phyloP scores from a whole-genome alignment of 495 filamentous ascomycete genomes.

The Aspergillus taichungensis region DNA sequence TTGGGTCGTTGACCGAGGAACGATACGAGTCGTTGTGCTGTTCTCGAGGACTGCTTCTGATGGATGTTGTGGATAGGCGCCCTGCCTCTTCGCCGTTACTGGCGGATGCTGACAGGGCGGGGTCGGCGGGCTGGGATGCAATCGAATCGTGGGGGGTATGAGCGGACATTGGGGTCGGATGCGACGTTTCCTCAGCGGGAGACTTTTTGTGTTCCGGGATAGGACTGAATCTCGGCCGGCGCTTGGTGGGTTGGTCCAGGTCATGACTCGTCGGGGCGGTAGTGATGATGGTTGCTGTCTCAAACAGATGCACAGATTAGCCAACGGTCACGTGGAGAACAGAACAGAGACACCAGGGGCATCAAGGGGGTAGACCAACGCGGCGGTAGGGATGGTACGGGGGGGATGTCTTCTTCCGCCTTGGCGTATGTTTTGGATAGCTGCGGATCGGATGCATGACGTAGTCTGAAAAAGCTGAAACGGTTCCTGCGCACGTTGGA shows the following conservation, averaged over 20 bases:
- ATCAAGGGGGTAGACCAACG: constrained; percentile 41
- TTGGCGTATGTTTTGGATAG: constrained; percentile 75
- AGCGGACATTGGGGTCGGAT: constrained; percentile 10
- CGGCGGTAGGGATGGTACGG: constrained; percentile 63
- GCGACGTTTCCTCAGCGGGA: constrained; percentile 24
- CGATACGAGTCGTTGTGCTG: constrained; percentile 58
- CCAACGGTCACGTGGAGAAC: neutral
- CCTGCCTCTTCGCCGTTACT: constrained; percentile 62
- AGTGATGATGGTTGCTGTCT: constrained; percentile 76
- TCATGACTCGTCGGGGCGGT: constrained; percentile 77
- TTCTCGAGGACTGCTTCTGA: constrained; percentile 44
- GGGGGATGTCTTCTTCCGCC: constrained; percentile 53
- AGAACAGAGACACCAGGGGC: neutral
- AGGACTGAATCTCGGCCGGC: constrained; percentile 32
- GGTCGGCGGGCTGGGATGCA: constrained; percentile 29
- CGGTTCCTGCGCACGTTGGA: constrained; percentile 42
- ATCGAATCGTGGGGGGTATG: constrained; percentile 23
- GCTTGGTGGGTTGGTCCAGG: constrained; percentile 41
- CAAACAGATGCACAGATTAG: neutral
- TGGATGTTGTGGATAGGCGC: constrained; percentile 44
- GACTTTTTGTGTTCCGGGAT: constrained; percentile 23
- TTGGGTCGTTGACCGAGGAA: constrained; percentile 58
- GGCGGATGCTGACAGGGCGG: constrained; percentile 35
- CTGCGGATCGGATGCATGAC: constrained; percentile 91
- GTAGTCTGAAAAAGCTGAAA: constrained; percentile 84